Base-by-base conservation (phyloP, 1,139 yeast genomes). In the Barnettozyma hawaiiensis region DNA sequence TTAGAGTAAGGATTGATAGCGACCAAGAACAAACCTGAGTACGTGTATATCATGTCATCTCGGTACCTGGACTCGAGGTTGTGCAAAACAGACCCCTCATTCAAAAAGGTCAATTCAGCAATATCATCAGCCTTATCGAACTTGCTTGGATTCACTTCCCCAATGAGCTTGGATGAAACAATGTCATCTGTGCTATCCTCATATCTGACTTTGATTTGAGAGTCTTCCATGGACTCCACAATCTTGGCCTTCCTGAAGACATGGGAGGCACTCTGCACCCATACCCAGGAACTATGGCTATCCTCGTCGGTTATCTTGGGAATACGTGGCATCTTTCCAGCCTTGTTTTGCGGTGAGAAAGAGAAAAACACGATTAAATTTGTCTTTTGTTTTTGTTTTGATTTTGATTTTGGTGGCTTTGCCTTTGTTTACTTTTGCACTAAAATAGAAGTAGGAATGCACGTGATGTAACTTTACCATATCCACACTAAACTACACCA, bases 51-150 rank as follows among this genome's bases (percentile, higher is more conserved):
- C 59, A 77, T 62, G 59, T 87, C 95, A 49, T 81, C 82, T 50
- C 70, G 66, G 63, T 90, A 94, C 52, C 99, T 73, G 46, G 82
- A 68, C 53, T 79, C 77, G 49, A 92, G 63, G 60, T 92, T 94
- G 64, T 87, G 75, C 11, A 92, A 77, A 24, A 92, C 97, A 0
- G 96, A 85, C 0, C 98, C 96, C 61, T 92, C 99, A 61, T 92
- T 94, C 51, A 92, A 70, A 61, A 83, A 90, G 2, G 99, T 94
- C 54, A 92, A 70, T 54, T 90, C 96, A 0, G 98, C 97, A 94
- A 92, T 87, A 59, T 92, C 97, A 53, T 85, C 81, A 47, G 95
- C 90, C 56, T 81, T 83, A 63, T 92, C 95, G 62, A 92, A 92
- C 55, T 86, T 85, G n/a, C 82, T 73, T 2, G 99, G 98, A 59